Base-by-base conservation (phyloP, 768 basidiomycete species). In the Mycena haematopus region DNA sequence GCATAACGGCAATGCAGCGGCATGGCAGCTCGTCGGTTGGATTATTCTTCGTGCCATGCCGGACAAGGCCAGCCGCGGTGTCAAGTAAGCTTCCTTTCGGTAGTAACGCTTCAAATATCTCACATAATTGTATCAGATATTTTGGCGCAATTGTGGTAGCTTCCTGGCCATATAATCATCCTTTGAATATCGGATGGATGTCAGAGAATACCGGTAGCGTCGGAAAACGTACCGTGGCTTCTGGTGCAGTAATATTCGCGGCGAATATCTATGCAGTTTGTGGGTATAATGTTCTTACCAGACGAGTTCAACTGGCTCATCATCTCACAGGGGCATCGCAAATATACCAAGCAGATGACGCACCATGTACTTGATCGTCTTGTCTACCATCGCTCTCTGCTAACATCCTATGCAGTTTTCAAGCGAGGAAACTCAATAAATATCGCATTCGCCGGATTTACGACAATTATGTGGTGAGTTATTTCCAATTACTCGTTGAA, bases 151-250 rank as follows among this genome's bases (percentile, higher is more conserved):
- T 77, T 2, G 63, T 77, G 40, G 72, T 77, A 0, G 75, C 76
- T 11, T 73, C 74, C 2, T 78, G 77, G 77, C 77, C 77, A 1
- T 75, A 74, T 19, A 77, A 76, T 4, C 76, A 78, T 65, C 77
- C 77, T 2, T 58, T 78, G 35, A 78, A 77, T 49, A 75, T 78
- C 44, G 77, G 76, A 1, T 78, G 77, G 77, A 76, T 78, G 72
- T 74, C 76, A 0, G 77, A 78, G 60, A 78, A 78, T 52, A 77
- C 76, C 2, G 76, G 73, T 1, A 64, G 56, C 56, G 47, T 64
- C 25, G 66, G 66, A 8, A 64, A 64, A 33, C 58, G 62, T 38
- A 78, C 75, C 2, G 70, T 78, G 1, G 76, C 75, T 0, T 77
- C 76, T 33, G 78, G 78, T 0, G 64, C 74, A 15, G 72, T 78